A percentile compares a stretch with the other conserved stretches of the same genome.
Evolutionary conservation across 2,329 filamentous ascomycete species (phyloP).

Genomic region (Fusarium veterinarium): DNA sequence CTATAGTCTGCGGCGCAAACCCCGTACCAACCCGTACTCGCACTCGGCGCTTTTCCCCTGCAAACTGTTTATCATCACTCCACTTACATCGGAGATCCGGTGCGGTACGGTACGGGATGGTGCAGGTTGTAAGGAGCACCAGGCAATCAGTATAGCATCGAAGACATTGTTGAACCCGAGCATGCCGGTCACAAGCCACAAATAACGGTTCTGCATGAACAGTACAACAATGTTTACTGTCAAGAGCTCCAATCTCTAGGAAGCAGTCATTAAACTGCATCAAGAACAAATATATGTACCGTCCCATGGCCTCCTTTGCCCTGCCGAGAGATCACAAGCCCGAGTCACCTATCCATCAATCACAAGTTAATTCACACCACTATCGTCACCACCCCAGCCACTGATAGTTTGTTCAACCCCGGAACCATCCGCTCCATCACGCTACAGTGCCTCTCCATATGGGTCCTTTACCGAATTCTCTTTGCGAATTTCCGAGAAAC

Average conservation of each 20-base stretch:
- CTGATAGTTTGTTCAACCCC: not conserved
- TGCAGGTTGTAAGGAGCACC: not conserved
- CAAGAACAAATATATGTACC: not conserved
- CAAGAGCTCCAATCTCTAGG: not conserved
- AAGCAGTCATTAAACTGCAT: not conserved
- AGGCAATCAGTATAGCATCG: not conserved
- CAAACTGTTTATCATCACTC: constrained; percentile 27
- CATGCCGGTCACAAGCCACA: constrained; percentile 19
- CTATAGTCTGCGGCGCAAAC: constrained; percentile 12
- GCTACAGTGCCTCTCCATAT: constrained; percentile 15
- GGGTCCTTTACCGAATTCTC: constrained; percentile 6
- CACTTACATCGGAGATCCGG: constrained; percentile 40
- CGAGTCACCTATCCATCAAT: constrained; percentile 11
- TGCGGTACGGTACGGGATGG: constrained; percentile 9
- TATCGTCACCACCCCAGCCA: constrained; percentile 4
- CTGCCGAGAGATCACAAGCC: constrained; percentile 16
- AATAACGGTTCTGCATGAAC: not conserved
- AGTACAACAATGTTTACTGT: not conserved
- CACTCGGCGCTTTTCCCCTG: constrained; percentile 27
- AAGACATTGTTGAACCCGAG: constrained; percentile 15
- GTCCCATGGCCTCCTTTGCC: not conserved
- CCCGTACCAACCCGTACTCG: constrained; percentile 17
- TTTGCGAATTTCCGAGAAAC: constrained; percentile 28
- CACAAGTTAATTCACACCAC: constrained; percentile 36
- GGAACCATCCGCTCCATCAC: constrained; percentile 20